Conservation (phyloP, 1,284 basidiomycete species). For the Ceratobasidium sp. region DNA sequence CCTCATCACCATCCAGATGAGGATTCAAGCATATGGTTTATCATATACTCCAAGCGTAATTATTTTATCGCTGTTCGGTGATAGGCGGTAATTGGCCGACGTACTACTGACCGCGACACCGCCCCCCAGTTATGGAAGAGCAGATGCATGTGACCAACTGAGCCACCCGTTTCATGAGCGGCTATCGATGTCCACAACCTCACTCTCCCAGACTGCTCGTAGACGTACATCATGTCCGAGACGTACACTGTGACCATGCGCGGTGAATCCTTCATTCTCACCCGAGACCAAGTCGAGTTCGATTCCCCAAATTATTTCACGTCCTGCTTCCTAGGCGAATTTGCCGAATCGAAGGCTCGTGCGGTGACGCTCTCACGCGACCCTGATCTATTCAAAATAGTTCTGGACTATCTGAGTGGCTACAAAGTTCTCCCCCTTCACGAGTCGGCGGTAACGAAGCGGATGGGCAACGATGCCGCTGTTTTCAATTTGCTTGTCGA, state of each 20-base stretch:
- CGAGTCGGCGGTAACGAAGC: background rate
- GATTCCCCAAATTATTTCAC: conserved; percentile 29
- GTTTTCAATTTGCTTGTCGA: conserved; percentile 1
- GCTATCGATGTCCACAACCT: too few species aligned
- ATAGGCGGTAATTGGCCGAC: too few species aligned
- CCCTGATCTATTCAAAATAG: conserved; percentile 20
- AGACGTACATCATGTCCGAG: background rate
- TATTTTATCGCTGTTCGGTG: too few species aligned
- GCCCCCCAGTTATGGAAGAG: too few species aligned
- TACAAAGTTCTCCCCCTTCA: background rate
- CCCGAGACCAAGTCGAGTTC: conserved; percentile 10
- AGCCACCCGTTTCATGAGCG: too few species aligned
- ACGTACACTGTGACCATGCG: conserved; percentile 3
- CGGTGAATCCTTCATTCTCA: background rate
- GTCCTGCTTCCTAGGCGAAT: conserved; percentile 26
- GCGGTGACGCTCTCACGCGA: background rate
- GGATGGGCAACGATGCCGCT: background rate
- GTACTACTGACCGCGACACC: too few species aligned
- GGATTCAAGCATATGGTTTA: too few species aligned
- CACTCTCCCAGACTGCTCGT: too few species aligned
- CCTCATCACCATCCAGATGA: too few species aligned
- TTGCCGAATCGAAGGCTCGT: conserved; percentile 9
- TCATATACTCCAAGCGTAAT: too few species aligned
- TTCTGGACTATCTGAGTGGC: conserved; percentile 11
- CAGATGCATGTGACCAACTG: too few species aligned